Conservation (phyloP, 371 early-diverging fungal genomes). For the Chytridium lagenaria region DNA sequence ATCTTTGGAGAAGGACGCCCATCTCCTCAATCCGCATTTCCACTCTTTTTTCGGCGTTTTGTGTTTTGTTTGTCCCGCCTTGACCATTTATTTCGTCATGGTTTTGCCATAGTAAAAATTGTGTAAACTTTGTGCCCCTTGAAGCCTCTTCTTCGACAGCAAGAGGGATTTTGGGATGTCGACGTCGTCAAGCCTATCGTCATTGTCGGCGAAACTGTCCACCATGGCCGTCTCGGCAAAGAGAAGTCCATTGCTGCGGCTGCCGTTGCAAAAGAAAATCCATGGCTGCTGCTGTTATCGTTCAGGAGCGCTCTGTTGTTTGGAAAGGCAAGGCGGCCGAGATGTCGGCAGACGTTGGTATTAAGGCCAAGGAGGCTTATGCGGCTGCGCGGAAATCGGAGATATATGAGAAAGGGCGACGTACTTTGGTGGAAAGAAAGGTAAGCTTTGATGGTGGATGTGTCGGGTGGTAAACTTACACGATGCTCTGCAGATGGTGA, state of each 20-base stretch:
- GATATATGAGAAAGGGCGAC: slow-evolving; percentile 2
- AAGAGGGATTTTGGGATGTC: not conserved
- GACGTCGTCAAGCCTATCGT: slow-evolving; percentile 3
- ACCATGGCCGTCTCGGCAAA: not conserved
- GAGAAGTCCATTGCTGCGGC: slow-evolving; percentile 16
- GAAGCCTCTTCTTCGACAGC: no score
- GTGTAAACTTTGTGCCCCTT: no score
- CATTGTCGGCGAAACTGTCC: not conserved
- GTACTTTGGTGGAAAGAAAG: not conserved
- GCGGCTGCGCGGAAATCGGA: slow-evolving; percentile 11
- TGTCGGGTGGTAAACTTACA: not conserved
- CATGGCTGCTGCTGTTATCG: not conserved
- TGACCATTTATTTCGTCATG: no score
- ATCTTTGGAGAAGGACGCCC: no score
- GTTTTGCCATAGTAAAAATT: no score
- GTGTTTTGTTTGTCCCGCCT: no score
- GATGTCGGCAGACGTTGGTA: not conserved
- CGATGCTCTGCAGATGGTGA: not conserved
- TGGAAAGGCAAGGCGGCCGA: slow-evolving; percentile 2
- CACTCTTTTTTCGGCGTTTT: no score
- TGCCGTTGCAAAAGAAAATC: slow-evolving; percentile 12
- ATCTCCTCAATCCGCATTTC: no score
- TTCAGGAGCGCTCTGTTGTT: slow-evolving; percentile 8
- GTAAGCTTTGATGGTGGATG: not conserved
- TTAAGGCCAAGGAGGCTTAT: slow-evolving; percentile 13